Conservation (phyloP, 1,139 yeast genomes). For the Blastobotrys serpentis region DNA sequence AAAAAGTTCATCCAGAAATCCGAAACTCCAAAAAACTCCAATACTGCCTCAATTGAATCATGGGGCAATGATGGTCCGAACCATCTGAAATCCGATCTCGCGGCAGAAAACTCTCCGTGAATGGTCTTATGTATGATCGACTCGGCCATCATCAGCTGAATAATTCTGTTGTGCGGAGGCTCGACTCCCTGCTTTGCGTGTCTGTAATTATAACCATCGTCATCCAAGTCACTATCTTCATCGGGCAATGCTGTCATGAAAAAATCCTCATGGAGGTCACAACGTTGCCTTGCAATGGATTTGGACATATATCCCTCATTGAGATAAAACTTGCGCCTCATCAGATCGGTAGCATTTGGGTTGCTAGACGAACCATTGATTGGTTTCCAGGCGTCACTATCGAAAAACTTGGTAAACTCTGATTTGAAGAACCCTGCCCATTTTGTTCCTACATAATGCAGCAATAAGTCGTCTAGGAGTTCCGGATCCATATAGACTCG, state of each 20-base stretch:
- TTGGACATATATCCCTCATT: not conserved
- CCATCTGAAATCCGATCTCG: constrained; percentile 25
- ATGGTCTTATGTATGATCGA: constrained; percentile 16
- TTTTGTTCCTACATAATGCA: constrained; percentile 19
- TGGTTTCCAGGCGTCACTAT: constrained; percentile 12
- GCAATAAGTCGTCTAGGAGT: constrained; percentile 21
- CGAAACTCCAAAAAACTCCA: constrained; percentile 22
- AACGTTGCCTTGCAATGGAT: not conserved
- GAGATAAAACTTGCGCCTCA: constrained; percentile 5
- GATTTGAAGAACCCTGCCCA: constrained; percentile 15
- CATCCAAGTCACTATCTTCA: not conserved
- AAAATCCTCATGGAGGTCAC: not conserved
- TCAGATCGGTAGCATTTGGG: not conserved
- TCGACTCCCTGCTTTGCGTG: no score
- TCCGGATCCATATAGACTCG: constrained; percentile 24
- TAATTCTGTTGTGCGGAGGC: constrained; percentile 14
- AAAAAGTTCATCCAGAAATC: constrained; percentile 23
- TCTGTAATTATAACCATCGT: constrained; percentile 10
- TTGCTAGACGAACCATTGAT: not conserved
- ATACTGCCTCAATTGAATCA: constrained; percentile 19
- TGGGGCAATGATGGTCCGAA: constrained; percentile 25
- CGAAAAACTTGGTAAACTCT: constrained; percentile 6
- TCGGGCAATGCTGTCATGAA: constrained; percentile 13
- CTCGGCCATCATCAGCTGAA: constrained; percentile 20
- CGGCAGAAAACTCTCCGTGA: constrained; percentile 20